Evolutionary conservation across 1,284 basidiomycete genomes (phyloP).

Genomic region (Tilletia walkeri): DNA sequence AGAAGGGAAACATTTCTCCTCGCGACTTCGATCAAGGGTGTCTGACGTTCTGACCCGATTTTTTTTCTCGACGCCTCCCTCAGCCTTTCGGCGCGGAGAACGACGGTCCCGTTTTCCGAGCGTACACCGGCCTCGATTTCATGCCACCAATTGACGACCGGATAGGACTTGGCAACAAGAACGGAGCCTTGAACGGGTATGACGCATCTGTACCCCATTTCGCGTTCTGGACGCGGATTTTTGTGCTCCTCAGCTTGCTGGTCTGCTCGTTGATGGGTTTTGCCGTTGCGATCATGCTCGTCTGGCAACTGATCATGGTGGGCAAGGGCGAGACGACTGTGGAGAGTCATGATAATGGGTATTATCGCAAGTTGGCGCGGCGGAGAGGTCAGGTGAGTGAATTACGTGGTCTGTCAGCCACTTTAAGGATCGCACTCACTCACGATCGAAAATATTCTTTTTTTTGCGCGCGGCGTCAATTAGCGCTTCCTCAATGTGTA

Average conservation of each 20-base stretch:
- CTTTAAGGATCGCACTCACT: no score
- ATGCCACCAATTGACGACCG: conserved; percentile 7
- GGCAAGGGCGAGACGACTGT: conserved; percentile 82
- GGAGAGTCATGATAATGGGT: conserved; percentile 79
- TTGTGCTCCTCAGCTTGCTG: conserved; percentile 66
- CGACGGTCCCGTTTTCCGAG: neutral
- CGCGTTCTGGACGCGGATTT: conserved; percentile 60
- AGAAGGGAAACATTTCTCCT: no score
- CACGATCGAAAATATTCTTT: conserved; percentile 66
- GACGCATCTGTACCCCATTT: neutral
- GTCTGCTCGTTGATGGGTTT: conserved; percentile 70
- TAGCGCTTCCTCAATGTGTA: conserved; percentile 79
- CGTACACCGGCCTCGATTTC: conserved; percentile 7
- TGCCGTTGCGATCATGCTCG: conserved; percentile 75
- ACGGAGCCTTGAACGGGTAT: neutral
- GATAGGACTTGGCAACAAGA: neutral
- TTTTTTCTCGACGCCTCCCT: no score
- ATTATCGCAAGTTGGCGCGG: conserved; percentile 71
- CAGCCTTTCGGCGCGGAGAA: conserved; percentile 13
- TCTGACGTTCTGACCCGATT: neutral
- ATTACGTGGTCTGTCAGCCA: neutral
- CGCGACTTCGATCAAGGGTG: no score
- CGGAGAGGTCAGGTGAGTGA: conserved; percentile 60
- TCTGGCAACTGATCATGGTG: conserved; percentile 77
- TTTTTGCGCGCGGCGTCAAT: conserved; percentile 20